Conservation (phyloP, 192 early-diverging fungal species). For the Podila epigama region DNA sequence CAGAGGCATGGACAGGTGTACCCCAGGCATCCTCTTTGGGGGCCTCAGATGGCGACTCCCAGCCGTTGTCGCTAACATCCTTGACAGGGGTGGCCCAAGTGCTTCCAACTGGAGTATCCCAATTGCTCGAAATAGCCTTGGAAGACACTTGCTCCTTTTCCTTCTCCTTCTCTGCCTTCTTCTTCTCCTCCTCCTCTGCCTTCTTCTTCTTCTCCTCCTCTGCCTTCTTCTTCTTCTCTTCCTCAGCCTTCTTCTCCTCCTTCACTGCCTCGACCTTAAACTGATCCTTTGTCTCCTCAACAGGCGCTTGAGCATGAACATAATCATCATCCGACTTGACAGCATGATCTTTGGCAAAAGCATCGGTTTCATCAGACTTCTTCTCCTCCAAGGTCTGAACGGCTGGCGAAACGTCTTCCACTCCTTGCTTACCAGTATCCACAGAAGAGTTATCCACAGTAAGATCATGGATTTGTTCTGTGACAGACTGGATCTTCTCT, state of each 20-base stretch:
- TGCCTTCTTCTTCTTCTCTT: background rate
- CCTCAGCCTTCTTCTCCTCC: background rate
- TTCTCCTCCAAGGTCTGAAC: background rate
- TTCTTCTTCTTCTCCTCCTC: background rate
- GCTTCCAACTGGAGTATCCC: too few species aligned
- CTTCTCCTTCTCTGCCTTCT: background rate
- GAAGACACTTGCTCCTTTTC: background rate
- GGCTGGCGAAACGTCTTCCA: background rate
- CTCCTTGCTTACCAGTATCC: background rate
- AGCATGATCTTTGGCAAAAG: background rate
- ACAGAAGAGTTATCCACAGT: background rate
- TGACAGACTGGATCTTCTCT: background rate
- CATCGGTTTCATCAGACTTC: too few species aligned
- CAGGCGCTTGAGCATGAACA: background rate
- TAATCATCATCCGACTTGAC: slow-evolving; percentile 3
- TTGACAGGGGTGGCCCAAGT: too few species aligned
- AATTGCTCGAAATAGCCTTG: background rate
- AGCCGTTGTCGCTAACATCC: background rate
- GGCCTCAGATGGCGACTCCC: background rate
- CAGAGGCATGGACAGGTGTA: background rate
- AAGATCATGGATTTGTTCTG: background rate
- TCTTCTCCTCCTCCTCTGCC: background rate
- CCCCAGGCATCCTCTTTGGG: background rate
- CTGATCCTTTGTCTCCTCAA: background rate
- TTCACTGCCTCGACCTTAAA: background rate